Conservation (phyloP, 257 asterid genomes). For the Nicotiana noctiflora region DNA sequence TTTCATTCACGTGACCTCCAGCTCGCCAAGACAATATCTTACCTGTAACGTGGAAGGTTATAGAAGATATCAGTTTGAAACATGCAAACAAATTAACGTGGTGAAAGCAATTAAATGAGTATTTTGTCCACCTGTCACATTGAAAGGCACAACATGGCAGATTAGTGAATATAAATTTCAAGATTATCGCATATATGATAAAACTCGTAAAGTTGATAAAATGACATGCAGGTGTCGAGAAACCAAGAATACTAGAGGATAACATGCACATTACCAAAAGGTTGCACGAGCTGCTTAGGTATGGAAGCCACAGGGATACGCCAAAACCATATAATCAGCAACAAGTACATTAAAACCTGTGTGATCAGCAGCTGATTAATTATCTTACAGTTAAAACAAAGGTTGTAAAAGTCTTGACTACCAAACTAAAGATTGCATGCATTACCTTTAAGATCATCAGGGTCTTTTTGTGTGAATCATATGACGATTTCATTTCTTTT, state of each 20-base stretch:
- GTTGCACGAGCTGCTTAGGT: slow-evolving; percentile 75
- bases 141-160: background rate
- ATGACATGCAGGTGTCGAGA: background rate
- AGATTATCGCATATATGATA: background rate
- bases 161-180: background rate
- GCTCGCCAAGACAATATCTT: slow-evolving; percentile 75
- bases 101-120: background rate
- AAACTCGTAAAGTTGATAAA: background rate
- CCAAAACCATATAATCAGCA: slow-evolving; percentile 82
- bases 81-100: background rate
- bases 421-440: slow-evolving; percentile 9
- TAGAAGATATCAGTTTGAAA: background rate
- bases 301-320: slow-evolving; percentile 67
- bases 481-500: slow-evolving; percentile 47
- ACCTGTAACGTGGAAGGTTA: slow-evolving; percentile 40
- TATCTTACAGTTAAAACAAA: background rate
- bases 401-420: background rate
- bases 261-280: slow-evolving; percentile 51
- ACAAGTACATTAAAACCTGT: slow-evolving; percentile 43
- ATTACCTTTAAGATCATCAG: slow-evolving; percentile 52
- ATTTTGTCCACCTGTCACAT: background rate
- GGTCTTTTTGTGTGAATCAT: slow-evolving; percentile 38
- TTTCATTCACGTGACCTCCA: slow-evolving; percentile 47
- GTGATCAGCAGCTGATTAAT: slow-evolving; percentile 3
- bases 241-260: background rate